Percentiles rank a stretch among this genome's conserved stretches.
Conservation (phyloP, 2,329 filamentous ascomycete species). For the Myriangium duriaei region DNA sequence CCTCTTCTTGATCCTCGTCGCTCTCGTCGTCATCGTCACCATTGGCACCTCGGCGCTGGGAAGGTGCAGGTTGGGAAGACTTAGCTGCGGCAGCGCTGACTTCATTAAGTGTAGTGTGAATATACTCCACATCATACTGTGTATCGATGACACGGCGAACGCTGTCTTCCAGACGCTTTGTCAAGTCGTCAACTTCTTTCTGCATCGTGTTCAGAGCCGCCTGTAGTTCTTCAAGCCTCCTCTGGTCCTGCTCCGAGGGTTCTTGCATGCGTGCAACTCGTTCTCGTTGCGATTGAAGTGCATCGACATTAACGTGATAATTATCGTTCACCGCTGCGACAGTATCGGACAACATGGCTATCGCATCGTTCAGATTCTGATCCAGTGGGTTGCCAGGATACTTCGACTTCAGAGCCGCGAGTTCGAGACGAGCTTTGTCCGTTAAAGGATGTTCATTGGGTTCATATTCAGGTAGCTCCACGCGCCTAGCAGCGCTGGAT, state of each 20-base stretch:
- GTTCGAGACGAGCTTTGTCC: conserved; percentile 30
- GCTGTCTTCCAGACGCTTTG: conserved; percentile 42
- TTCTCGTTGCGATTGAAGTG: conserved; percentile 19
- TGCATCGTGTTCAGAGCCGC: conserved; percentile 28
- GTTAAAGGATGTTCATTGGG: conserved; percentile 41
- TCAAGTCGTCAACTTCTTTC: conserved; percentile 38
- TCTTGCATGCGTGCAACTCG: conserved; percentile 15
- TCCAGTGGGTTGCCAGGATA: conserved; percentile 34
- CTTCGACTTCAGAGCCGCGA: conserved; percentile 33
- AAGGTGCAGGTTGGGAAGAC: conserved; percentile 24
- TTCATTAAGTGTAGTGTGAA: conserved; percentile 32
- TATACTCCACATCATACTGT: conserved; percentile 32
- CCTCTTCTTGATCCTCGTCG: conserved; percentile 26
- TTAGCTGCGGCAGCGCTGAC: conserved; percentile 28
- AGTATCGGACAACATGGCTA: conserved; percentile 33
- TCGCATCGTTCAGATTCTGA: conserved; percentile 35
- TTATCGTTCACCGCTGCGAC: conserved; percentile 46
- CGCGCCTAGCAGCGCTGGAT: conserved; percentile 6
- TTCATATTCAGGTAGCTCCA: conserved; percentile 39
- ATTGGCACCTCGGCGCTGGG: conserved; percentile 17
- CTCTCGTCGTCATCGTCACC: conserved; percentile 14
- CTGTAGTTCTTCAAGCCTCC: conserved; percentile 26
- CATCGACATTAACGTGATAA: conserved; percentile 26
- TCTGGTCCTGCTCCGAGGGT: conserved; percentile 21
- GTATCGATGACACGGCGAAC: conserved; percentile 48